Base-by-base conservation (phyloP, 1,284 basidiomycete genomes). In the Psilocybe mexicana region DNA sequence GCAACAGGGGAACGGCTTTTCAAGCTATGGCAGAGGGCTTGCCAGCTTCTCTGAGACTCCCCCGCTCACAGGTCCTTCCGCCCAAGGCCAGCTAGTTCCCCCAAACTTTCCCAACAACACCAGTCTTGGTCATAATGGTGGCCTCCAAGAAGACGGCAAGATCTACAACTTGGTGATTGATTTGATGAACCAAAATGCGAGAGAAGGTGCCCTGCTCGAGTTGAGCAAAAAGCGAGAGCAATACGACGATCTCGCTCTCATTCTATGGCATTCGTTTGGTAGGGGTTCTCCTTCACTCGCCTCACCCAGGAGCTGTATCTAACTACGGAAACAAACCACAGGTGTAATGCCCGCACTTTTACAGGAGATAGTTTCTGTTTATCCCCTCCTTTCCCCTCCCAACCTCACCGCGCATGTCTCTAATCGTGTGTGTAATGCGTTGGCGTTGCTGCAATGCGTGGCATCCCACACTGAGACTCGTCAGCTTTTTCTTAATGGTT, bases 181-280 rank as follows among this genome's bases (percentile, higher is more conserved):
- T 60, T 77, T 94, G 30, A 83, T 93, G 80, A 88, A 91, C 68
- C 87, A 89, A 0, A 79, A 79, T 53, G 86, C 88, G n/a, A 82
- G 95, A 61, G 95, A 98, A 71, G 82, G 81, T 6, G 95, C 96
- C 0, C 76, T 98, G 55, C 81, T 99, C 51, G 97, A 99, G 78
- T 80, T 99, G 65, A 97, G 94, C 79, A 99, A 99, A 84, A 98
- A 98, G 79, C 82, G 97, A 64, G 97, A 99, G 76, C 95, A 98
- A 77, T 99, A 97, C 73, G 97, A 99, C 71, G 96, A 99, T 74
- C 85, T 99, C 26, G 97, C 97, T 0, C 83, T 99, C 33, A 94
- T 99, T 11, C 82, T 99, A 4, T 99, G 97, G 97, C 96, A 99
- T 69, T 97, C 96, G 10, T 99, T 98, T 70, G 97, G 96, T 96